Evolutionary conservation across 1,284 basidiomycete species (phyloP), one percentile per base, ranked within the genome.

Genomic region (Mycena sp.): DNA sequence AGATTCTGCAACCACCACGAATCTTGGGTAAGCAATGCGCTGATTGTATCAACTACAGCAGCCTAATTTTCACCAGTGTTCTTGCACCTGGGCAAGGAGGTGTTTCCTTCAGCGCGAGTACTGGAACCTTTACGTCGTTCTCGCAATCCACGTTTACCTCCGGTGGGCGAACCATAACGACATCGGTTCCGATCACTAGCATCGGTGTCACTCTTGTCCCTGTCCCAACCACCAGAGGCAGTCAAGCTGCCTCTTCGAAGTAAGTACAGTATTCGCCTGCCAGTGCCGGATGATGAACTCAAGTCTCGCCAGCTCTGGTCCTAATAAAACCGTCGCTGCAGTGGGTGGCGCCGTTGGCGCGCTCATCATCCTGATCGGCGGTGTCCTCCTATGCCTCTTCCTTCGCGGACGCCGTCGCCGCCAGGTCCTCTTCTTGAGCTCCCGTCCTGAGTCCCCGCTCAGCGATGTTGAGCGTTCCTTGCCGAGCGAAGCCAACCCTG

Each of bases 361-460:
- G 6, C 7, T 63, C 14, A 44, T 65, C 41, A 19, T 62, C 32
- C 28, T 65, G 14, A 46, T 63, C 35, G 58, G 26, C 16, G 51
- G 45, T 2, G 6, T 61, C 12, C 37, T 63, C 7, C 60, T 63
- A 26, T 57, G 61, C 45, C 45, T 68, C 26, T 65, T 62, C 61
- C 19, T 63, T 32, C 67, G 60, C 54, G 57, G 48, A 57, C 67
- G 67, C 25, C 52, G 58, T 6, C 62, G 51, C 25, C 63, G 25
- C 45, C 57, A 62, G 40, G 65, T 62, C 5, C 62, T 67, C 32
- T 67, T 44, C 48, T 25, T 61, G 44, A 62, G 58, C 55, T 67
- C 65, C 25, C 65, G 65, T 7, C 58, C 59, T 32, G 62, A 64
- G 41, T 64, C 63, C 23, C 53, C 58, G 7, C 51, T 58, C 49